Evolutionary conservation across 1,284 basidiomycete species (phyloP).

Genomic region (Porodaedalea pini): DNA sequence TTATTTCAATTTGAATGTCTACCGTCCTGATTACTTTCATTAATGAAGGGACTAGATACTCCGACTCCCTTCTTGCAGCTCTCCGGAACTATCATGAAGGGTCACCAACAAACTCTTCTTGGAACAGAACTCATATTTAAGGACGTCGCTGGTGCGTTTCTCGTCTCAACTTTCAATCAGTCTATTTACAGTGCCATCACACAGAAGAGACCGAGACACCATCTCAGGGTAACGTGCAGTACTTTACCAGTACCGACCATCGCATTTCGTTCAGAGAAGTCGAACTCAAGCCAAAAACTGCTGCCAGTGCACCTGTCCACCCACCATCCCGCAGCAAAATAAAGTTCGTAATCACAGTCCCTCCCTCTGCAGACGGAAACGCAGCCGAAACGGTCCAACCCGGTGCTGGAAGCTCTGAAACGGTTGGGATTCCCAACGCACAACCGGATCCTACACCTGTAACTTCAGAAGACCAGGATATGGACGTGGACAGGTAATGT

Average conservation of each 20-base stretch:
- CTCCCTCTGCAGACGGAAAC: no score
- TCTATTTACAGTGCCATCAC: not conserved
- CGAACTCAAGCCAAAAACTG: not conserved
- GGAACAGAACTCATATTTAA: constrained; percentile 73
- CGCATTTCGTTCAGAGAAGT: constrained; percentile 6
- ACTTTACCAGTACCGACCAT: not conserved
- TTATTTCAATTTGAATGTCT: not conserved
- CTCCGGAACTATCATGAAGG: constrained; percentile 67
- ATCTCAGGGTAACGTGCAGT: not conserved
- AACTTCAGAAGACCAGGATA: no score
- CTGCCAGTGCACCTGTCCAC: no score
- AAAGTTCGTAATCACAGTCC: no score
- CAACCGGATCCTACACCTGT: no score
- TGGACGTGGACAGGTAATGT: no score
- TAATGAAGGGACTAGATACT: constrained; percentile 63
- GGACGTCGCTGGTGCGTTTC: constrained; percentile 36
- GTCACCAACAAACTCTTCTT: constrained; percentile 57
- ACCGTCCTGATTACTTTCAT: not conserved
- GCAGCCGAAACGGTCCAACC: no score
- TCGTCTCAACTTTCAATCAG: not conserved
- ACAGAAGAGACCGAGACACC: not conserved
- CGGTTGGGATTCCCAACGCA: no score
- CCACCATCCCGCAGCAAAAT: no score
- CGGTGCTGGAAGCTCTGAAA: no score
- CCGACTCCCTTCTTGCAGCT: constrained; percentile 71